Evolutionary conservation across 2,329 filamentous ascomycete genomes (phyloP).

Genomic region (Fusarium papillatum): DNA sequence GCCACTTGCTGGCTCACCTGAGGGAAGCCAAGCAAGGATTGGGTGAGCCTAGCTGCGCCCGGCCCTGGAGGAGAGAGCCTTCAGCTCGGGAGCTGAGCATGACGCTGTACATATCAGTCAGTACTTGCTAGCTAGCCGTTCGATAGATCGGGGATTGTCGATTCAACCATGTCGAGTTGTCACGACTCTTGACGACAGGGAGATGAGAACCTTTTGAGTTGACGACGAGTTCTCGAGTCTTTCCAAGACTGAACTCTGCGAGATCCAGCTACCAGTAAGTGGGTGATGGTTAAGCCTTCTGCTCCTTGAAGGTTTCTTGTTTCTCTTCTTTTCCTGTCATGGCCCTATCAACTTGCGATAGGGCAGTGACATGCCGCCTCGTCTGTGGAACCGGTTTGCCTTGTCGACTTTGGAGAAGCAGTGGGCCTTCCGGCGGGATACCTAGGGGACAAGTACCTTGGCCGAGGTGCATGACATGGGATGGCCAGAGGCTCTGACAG

Average conservation of each 20-base stretch:
- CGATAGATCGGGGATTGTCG: conserved; percentile 16
- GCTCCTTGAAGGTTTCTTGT: conserved; percentile 10
- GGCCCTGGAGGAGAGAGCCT: conserved; percentile 8
- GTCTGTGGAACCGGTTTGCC: conserved; percentile 36
- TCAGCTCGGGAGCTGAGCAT: conserved; percentile 34
- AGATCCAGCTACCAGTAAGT: conserved; percentile 5
- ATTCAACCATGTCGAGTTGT: conserved; percentile 2
- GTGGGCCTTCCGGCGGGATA: conserved; percentile 20
- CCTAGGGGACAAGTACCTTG: conserved; percentile 21
- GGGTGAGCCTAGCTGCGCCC: conserved; percentile 28
- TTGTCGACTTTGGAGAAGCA: conserved; percentile 26
- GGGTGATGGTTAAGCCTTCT: conserved; percentile 13
- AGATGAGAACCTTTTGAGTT: not conserved
- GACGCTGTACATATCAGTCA: not conserved
- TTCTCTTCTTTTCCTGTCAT: conserved; percentile 21
- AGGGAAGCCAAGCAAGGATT: conserved; percentile 38
- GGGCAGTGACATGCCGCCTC: conserved; percentile 36
- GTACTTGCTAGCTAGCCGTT: conserved; percentile 3
- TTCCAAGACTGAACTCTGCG: conserved; percentile 10
- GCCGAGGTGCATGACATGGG: not conserved
- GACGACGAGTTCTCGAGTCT: not conserved
- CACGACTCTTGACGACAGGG: not conserved
- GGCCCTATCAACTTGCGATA: conserved; percentile 31
- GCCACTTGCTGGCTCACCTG: conserved; percentile 40
- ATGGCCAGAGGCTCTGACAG: conserved; percentile 20